Evolutionary conservation across 1,284 basidiomycete species (phyloP).

Genomic region (Sporisorium reilianum): DNA sequence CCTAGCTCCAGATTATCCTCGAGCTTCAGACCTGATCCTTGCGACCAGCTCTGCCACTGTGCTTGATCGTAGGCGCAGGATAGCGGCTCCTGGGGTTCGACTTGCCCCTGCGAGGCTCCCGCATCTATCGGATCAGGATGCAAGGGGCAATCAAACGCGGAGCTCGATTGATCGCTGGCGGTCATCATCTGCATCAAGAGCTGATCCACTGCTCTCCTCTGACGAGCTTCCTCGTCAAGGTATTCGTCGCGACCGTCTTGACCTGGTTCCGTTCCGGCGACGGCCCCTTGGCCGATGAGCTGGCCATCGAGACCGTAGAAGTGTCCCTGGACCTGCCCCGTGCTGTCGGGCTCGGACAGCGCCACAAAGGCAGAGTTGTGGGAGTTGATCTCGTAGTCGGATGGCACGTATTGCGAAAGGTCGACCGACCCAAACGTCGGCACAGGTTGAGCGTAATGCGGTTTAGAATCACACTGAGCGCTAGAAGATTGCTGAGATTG

Average conservation of each 20-base stretch:
- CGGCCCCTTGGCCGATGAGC: constrained; percentile 13
- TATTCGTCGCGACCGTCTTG: neutral
- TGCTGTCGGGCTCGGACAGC: constrained; percentile 20
- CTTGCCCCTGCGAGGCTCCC: neutral
- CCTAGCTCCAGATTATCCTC: neutral
- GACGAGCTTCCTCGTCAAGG: constrained; percentile 19
- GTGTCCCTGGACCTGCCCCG: constrained; percentile 16
- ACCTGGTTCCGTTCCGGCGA: neutral
- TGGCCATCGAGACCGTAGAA: constrained; percentile 25
- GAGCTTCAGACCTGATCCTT: neutral
- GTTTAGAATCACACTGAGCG: neutral
- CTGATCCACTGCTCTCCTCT: constrained; percentile 20
- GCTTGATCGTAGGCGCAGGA: neutral
- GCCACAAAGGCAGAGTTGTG: constrained; percentile 26
- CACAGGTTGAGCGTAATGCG: neutral
- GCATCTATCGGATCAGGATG: neutral
- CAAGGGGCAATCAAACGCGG: neutral
- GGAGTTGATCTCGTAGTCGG: neutral
- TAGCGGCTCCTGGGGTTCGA: neutral
- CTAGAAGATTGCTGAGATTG: neutral
- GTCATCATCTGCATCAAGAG: constrained; percentile 23
- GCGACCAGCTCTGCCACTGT: constrained; percentile 1
- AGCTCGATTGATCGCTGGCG: neutral
- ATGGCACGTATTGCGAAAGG: neutral
- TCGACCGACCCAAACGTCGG: neutral